A percentile compares a stretch with the other conserved stretches of the same genome.
Conservation (phyloP, 2,329 filamentous ascomycete genomes). For the Pseudogymnoascus sp. region DNA sequence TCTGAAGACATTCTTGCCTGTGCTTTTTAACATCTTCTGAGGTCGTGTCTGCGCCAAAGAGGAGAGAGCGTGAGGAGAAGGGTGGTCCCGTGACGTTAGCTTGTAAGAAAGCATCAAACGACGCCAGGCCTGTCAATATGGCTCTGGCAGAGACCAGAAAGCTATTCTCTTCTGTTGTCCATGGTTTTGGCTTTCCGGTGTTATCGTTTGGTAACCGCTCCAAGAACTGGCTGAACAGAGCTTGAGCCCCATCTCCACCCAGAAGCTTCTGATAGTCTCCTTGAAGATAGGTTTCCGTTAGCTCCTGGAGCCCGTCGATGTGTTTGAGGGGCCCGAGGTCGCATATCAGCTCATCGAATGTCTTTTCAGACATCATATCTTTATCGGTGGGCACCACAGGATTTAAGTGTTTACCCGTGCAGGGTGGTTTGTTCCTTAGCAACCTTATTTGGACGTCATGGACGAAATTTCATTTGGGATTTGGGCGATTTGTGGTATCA, state of each 20-base stretch:
- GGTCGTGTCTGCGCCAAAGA: conserved; percentile 25
- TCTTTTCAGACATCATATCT: not conserved
- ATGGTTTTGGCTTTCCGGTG: not conserved
- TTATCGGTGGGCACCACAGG: not conserved
- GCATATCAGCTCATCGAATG: conserved; percentile 2
- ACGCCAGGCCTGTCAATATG: conserved; percentile 49
- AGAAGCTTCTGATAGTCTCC: conserved; percentile 7
- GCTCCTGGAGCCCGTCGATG: not conserved
- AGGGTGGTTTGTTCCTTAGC: not conserved
- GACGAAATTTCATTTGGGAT: not conserved
- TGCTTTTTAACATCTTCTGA: conserved; percentile 33
- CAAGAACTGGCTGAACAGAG: not conserved
- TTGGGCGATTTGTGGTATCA: conserved; percentile 1
- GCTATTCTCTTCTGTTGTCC: conserved; percentile 10
- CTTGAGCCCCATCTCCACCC: not conserved
- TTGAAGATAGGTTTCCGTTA: not conserved
- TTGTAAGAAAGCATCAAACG: conserved; percentile 73
- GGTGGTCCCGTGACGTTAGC: conserved; percentile 82
- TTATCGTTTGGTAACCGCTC: not conserved
- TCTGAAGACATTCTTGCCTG: conserved; percentile 53
- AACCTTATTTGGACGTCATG: conserved; percentile 5
- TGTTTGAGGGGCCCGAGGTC: not conserved
- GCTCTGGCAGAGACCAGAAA: conserved; percentile 15
- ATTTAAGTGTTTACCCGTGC: not conserved
- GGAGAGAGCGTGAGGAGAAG: conserved; percentile 34